Base-by-base conservation (phyloP, 768 basidiomycete genomes). In the Cantharellus cinnabarinus region DNA sequence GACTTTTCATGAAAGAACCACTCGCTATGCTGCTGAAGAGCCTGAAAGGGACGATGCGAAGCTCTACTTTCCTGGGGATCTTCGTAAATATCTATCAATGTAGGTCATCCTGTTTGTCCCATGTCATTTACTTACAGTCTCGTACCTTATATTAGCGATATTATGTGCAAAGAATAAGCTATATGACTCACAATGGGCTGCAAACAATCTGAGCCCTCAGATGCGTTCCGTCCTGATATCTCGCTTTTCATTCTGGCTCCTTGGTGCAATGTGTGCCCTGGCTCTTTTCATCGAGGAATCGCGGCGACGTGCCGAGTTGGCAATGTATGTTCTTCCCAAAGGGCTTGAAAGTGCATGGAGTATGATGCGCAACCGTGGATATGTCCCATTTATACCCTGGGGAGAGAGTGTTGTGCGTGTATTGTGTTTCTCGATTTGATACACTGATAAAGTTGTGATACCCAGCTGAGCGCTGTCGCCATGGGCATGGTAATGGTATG, bases 401-500 rank as follows among this genome's bases (percentile, higher is more conserved):
- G 72, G 71, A 29, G 69, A 71, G 41, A 56, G 52, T 79, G 81
- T 62, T 74, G 74, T 63, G 81, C 81, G 40, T 83, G 82, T 4
- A 77, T 83, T 66, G n/a, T 55, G 14, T 70, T 79, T 70, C 56
- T 38, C 44, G 54, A 58, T 20, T 51, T 37, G 41, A 56, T 61
- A 14, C 4, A 35, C 34, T 35, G 20, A 57, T 35, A 2, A 3
- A 2, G 5, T 48, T 58, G 14, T 52, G 56, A 57, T 44, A 7
- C 5, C 3, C 51, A 78, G 76, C 68, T 85, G 52, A 80, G 81
- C 4, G 81, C 82, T 2, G 73, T 85, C 59, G 89, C 83, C 5
- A 89, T 91, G 84, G 83, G 81, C 3, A 87, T 95, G 88, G 85
- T 93, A 42, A 85, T 90, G 87, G 83, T 80, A 62, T 59, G 79